phyloP scores from a whole-genome alignment of 2,329 filamentous ascomycete species.

The Clonostachys solani region DNA sequence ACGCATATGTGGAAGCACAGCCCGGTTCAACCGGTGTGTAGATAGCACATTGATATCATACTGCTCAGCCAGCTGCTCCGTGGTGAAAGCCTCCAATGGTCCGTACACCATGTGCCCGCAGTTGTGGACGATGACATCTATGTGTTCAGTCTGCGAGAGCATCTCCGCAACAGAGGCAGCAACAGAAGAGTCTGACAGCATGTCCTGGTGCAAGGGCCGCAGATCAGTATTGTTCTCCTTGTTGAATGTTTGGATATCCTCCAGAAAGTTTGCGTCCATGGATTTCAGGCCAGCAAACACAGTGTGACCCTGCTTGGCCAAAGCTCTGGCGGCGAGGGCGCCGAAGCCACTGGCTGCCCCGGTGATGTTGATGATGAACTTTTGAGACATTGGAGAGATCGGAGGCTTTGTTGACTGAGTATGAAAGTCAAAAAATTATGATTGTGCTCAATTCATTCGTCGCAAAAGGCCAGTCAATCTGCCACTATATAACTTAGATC shows the following conservation, averaged over 20 bases:
- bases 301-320: neutral
- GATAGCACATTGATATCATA: neutral
- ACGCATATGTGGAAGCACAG: neutral
- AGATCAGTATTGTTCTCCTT: too few relatives aligned
- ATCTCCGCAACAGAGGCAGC: neutral
- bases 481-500: too few relatives aligned
- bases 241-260: neutral
- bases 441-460: too few relatives aligned
- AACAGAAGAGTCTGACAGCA: neutral
- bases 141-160: neutral
- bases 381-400: too few relatives aligned
- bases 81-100: neutral
- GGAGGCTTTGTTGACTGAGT: too few relatives aligned
- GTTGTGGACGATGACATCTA: neutral
- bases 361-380: neutral
- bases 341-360: neutral
- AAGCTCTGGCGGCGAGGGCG: neutral
- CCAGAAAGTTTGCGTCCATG: neutral
- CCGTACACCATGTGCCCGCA: neutral
- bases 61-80: neutral
- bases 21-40: neutral
- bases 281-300: neutral
- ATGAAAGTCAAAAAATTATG: too few relatives aligned
- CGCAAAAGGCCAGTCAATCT: too few relatives aligned
- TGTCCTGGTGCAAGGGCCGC: neutral